A percentile compares a stretch with the other conserved stretches of the same genome.
These are phyloP conservation scores for Suillus bovinus DNA, from an alignment of 768 basidiomycete genomes.

Conservation along the genomic window DNA sequence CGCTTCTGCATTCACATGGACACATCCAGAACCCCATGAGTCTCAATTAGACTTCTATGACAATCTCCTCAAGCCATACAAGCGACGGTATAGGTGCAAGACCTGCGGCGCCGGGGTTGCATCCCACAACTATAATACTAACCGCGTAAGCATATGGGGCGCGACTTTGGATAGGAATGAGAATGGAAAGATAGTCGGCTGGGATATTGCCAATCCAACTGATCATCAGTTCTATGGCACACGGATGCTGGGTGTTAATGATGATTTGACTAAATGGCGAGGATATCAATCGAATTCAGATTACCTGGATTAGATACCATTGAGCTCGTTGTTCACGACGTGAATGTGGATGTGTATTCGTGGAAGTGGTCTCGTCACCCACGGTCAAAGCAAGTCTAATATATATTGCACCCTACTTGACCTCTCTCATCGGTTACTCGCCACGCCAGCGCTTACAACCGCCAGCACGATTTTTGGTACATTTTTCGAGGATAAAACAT, in stretches of 20 bases:
- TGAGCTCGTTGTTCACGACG: not conserved
- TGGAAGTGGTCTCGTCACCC: not conserved
- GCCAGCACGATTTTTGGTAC: not conserved
- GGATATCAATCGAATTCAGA: slow-evolving; percentile 58
- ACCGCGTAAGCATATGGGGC: slow-evolving; percentile 60
- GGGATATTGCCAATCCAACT: slow-evolving; percentile 60
- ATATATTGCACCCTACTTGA: not conserved
- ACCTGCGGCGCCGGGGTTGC: slow-evolving; percentile 56
- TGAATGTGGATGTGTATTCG: not conserved
- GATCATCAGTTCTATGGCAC: slow-evolving; percentile 67
- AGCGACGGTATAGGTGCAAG: slow-evolving; percentile 64
- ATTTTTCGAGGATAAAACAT: slow-evolving; percentile 18
- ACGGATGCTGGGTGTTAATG: slow-evolving; percentile 54
- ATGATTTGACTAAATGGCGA: slow-evolving; percentile 61
- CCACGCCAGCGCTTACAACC: not conserved
- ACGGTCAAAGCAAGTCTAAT: not conserved
- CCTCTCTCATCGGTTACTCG: not conserved
- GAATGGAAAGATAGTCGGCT: slow-evolving; percentile 48
- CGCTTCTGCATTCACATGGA: slow-evolving; percentile 54
- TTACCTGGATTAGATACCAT: slow-evolving; percentile 26
- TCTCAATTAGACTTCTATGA: slow-evolving; percentile 46
- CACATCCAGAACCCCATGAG: slow-evolving; percentile 37
- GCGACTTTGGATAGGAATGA: slow-evolving; percentile 53
- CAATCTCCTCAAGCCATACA: slow-evolving; percentile 53
- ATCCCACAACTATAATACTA: slow-evolving; percentile 49